Evolutionary conservation across 2,329 filamentous ascomycete genomes (phyloP), one percentile per base, ranked within the genome.

Genomic region (Sordariomycetes sp.): DNA sequence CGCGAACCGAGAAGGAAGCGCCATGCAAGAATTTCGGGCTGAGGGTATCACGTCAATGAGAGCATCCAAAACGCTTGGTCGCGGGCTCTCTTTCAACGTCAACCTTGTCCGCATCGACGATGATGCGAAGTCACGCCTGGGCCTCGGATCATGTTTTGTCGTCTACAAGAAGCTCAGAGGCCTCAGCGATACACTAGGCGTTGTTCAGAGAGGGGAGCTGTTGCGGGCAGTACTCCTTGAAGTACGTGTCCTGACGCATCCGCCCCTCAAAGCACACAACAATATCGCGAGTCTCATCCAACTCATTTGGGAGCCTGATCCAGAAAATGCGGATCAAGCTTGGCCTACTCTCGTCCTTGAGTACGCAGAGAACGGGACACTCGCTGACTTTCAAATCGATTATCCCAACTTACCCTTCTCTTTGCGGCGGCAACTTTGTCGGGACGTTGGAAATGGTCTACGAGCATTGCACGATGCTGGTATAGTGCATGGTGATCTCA

Each of bases 271-370:
- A 28, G 25, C 25, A 5, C 25, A 28, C 25, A 28, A 16, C 25
- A 28, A 28, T 16, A 28, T 28, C n/a, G 25, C 17, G 4, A 28
- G 12, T 16, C 25, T 28, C 25, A 28, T 28, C 17, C 17, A 16
- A n/a, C 25, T 28, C 25, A 16, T 16, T 9, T 28, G 25, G 25
- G 25, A 28, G 25, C 25, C 25, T 28, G 25, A 28, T 28, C 25
- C 25, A 14, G 25, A 28, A 14, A n/a, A 4, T 16, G n/a, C 14
- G 25, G 25, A 28, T 7, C 25, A 28, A 28, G 25, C 25, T n/a
- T 28, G 25, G 25, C 25, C 25, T 28, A 28, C n/a, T 28, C 25
- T 28, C 17, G 25, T 28, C n/a, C 25, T 28, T n/a, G 25, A 28
- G n/a, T 28, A 28, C 8, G 25, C 25, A 28, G 25, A 28, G 25